phyloP scores from a whole-genome alignment of 768 basidiomycete species.

The Asterophora lycoperdoides region DNA sequence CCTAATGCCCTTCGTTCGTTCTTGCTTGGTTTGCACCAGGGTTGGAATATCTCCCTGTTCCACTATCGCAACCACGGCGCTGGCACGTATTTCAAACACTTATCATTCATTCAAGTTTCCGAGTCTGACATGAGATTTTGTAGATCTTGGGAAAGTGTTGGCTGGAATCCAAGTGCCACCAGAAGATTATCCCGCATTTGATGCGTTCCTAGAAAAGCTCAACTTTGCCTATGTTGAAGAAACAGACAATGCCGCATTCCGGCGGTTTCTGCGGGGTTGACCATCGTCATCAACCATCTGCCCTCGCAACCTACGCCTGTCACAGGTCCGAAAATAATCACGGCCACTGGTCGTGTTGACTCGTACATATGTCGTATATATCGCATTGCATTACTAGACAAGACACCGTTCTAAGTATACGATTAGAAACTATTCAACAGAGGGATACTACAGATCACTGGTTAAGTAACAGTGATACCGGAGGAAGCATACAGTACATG shows the following conservation, averaged over 20 bases:
- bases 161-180: conserved; percentile 91
- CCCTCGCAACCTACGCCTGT: too few species aligned
- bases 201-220: conserved; percentile 68
- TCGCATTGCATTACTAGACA: not conserved
- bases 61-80: conserved; percentile 98
- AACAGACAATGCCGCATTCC: conserved; percentile 84
- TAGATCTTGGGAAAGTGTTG: conserved; percentile 90
- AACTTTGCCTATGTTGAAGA: conserved; percentile 92
- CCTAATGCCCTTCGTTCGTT: conserved; percentile 91
- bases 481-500: not conserved
- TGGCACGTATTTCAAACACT: conserved; percentile 48
- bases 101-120: not conserved
- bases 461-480: conserved; percentile 2
- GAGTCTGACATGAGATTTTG: conserved; percentile 2
- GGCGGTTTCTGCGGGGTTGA: conserved; percentile 54
- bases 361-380: not conserved
- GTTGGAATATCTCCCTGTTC: conserved; percentile 95
- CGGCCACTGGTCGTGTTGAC: not conserved
- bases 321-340: too few species aligned
- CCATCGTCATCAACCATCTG: not conserved
- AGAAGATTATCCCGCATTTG: conserved; percentile 61
- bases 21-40: conserved; percentile 71
- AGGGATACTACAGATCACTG: conserved; percentile 6
- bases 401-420: conserved; percentile 3
- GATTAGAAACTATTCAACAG: not conserved